Base-by-base conservation (phyloP, 345 rosid genomes). In the Hevea brasiliensis region DNA sequence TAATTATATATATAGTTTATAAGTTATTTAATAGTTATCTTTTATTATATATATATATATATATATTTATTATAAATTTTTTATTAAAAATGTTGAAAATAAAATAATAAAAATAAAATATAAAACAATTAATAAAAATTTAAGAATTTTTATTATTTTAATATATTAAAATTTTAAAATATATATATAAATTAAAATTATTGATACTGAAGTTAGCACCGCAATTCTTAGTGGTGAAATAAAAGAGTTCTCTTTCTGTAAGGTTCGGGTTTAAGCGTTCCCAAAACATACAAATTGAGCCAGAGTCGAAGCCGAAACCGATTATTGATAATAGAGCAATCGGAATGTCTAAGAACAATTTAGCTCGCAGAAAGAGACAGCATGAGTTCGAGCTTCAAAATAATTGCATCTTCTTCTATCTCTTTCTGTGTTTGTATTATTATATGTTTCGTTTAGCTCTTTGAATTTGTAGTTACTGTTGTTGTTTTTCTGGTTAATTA, bases 261-360 rank as follows among this genome's bases (percentile, higher is more conserved):
- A 75, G 75, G 71, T 72, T 76, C 70, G 75, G 71, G 79, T 70
- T 65, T 65, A 35, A 29, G 51, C 18, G 2, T 18, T 15, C 17
- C 8, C 13, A 9, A 41, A 18, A 7, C 18, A 37, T 24, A 47
- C 45, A 7, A 24, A 53, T 51, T n/a, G n/a, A n/a, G n/a, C n/a
- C n/a, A n/a, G n/a, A n/a, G n/a, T n/a, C n/a, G n/a, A n/a, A 63
- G 27, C 7, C 44, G 4, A 44, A 32, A 32, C 37, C 37, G 2
- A 4, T 27, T 20, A 14, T 63, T 24, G 69, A 61, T 2, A 13
- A 24, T 48, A 40, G 18, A 26, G n/a, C 41, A 14, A 27, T n/a
- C 58, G 26, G 78, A 73, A 82, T 96, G 99, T 96, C 99, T 87
- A 96, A 93, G 90, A 96, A 96, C 84, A 80, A 84, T 78, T 84